phyloP scores from a whole-genome alignment of 805 yeast genomes.

The Nakazawaea laoshanensis region DNA sequence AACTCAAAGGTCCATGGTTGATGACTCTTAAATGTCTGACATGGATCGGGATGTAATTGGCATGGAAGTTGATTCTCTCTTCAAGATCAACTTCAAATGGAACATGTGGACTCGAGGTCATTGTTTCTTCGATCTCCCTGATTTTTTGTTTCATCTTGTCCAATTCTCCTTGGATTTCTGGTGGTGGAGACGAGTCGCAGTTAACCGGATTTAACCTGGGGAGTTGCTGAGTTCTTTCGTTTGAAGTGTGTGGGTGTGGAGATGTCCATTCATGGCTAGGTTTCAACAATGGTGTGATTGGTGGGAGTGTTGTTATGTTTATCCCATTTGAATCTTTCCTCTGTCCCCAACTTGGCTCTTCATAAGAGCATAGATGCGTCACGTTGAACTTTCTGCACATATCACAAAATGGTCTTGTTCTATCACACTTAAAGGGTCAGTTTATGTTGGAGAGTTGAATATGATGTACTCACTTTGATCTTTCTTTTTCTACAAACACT shows the following conservation, averaged over 20 bases:
- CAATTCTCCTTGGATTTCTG: constrained; percentile 14
- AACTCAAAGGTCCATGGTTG: constrained; percentile 45
- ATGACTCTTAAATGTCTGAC: constrained; percentile 30
- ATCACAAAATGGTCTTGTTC: constrained; percentile 23
- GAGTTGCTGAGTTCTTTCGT: too few relatives aligned
- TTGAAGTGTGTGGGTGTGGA: too few relatives aligned
- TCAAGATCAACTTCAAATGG: constrained; percentile 16
- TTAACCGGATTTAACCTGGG: too few relatives aligned
- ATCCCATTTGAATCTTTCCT: too few relatives aligned
- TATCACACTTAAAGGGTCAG: constrained; percentile 21
- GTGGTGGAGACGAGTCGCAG: neutral
- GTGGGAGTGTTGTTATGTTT: too few relatives aligned
- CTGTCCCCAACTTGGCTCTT: constrained; percentile 17
- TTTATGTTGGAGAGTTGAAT: constrained; percentile 21
- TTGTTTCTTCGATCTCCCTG: constrained; percentile 36
- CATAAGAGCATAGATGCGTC: constrained; percentile 21
- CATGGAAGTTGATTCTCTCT: constrained; percentile 32
- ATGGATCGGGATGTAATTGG: constrained; percentile 33
- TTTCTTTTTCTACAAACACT: constrained; percentile 28
- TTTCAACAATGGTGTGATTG: too few relatives aligned
- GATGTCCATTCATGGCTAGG: too few relatives aligned
- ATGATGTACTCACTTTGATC: constrained; percentile 19
- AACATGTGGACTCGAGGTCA: constrained; percentile 19
- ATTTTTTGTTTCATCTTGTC: constrained; percentile 33
- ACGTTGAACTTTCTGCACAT: constrained; percentile 22